phyloP scores from a whole-genome alignment of 805 yeast species.

The Metschnikowia corniflorae region DNA sequence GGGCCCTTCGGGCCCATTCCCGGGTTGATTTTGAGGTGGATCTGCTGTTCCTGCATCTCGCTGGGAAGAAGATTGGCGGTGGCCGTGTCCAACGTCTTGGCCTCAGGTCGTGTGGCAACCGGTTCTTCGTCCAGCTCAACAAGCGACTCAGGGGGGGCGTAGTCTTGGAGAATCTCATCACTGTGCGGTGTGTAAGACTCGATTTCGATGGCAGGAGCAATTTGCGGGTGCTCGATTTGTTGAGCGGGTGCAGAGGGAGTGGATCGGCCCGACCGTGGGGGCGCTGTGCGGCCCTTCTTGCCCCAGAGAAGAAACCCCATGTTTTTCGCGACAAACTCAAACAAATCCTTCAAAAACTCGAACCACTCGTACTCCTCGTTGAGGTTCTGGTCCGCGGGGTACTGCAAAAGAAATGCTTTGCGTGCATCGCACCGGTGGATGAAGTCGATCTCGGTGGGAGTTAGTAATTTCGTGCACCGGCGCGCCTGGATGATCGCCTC shows the following conservation, averaged over 20 bases:
- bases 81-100: constrained; percentile 25
- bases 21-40: constrained; percentile 37
- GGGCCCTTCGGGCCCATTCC: constrained; percentile 25
- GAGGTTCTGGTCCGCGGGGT: constrained; percentile 47
- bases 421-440: constrained; percentile 69
- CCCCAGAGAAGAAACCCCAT: constrained; percentile 75
- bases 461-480: constrained; percentile 40
- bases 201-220: neutral
- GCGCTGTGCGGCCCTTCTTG: constrained; percentile 33
- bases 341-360: constrained; percentile 70
- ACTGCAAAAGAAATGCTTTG: constrained; percentile 53
- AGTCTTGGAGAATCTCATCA: constrained; percentile 14
- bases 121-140: neutral
- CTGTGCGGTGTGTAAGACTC: constrained; percentile 16
- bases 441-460: constrained; percentile 80
- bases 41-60: constrained; percentile 42
- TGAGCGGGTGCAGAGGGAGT: neutral
- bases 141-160: neutral
- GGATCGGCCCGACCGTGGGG: constrained; percentile 3
- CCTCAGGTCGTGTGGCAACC: neutral
- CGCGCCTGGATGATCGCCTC: constrained; percentile 44
- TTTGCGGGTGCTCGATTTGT: neutral
- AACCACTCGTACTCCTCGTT: constrained; percentile 83
- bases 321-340: constrained; percentile 74
- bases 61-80: constrained; percentile 38